Evolutionary conservation across 2,329 filamentous ascomycete genomes (phyloP).

Genomic region (Cordyceps javanica): DNA sequence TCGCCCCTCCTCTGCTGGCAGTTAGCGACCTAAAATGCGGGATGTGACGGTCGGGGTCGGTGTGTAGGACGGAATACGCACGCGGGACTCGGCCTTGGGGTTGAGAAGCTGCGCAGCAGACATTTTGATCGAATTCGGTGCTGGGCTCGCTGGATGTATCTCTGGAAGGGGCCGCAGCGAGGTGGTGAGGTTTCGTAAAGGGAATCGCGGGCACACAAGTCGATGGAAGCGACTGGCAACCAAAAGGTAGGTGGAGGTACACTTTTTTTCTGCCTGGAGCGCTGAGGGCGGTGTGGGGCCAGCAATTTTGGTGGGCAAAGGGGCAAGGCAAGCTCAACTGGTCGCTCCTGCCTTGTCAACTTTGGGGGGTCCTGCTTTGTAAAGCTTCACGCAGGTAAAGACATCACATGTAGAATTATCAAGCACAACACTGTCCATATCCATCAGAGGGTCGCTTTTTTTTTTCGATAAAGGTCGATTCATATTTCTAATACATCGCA

Average conservation of each 20-base stretch:
- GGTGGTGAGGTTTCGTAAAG: conserved; percentile 6
- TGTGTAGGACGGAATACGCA: conserved; percentile 40
- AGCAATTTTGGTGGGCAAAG: conserved; percentile 3
- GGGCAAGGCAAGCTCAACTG: conserved; percentile 1
- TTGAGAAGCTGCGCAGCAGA: conserved; percentile 97
- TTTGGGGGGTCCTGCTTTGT: not conserved
- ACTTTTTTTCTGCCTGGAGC: conserved; percentile 17
- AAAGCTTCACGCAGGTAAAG: not conserved
- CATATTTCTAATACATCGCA: conserved; percentile 18
- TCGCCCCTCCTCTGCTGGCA: conserved; percentile 77
- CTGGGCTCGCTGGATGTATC: conserved; percentile 2
- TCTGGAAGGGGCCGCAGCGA: conserved; percentile 10
- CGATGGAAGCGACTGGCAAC: conserved; percentile 13
- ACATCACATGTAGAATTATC: not conserved
- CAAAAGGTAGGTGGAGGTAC: conserved; percentile 15
- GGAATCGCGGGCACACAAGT: conserved; percentile 6
- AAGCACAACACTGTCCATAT: not conserved
- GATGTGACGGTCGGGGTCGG: conserved; percentile 16
- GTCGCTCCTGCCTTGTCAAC: not conserved
- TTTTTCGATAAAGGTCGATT: conserved; percentile 18
- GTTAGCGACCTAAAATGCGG: conserved; percentile 23
- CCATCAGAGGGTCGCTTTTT: not conserved
- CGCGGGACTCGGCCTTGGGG: conserved; percentile 96
- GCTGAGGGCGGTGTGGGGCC: conserved; percentile 16
- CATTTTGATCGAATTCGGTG: conserved; percentile 47